Evolutionary conservation across 345 rosid genomes (phyloP), one percentile per base, ranked within the genome.

Genomic region (Geranium rotundifolium): DNA sequence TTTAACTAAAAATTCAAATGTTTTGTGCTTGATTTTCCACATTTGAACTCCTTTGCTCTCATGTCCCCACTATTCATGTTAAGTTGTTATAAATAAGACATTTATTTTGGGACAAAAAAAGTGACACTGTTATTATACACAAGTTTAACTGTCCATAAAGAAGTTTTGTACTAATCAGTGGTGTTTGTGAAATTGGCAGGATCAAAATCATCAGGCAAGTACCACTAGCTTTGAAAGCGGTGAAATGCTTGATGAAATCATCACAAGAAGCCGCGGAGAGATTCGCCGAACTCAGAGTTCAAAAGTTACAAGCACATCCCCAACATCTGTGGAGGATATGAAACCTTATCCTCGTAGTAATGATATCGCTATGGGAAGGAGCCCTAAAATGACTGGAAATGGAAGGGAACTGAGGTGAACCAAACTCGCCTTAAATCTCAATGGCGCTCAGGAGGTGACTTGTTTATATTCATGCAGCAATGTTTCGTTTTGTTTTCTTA

Each of bases 181-280:
- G 52, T 16, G 16, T 20, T 58, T 75, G 27, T 23, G 27, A 23
- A 23, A 23, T 23, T 23, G 27, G 19, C 78, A 81, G 91, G 85
- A 76, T 57, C 84, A 74, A 65, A 73, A 70, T 66, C 29, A 50
- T 12, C 81, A 63, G 31, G 65, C 74, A 64, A 82, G 84, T 57
- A 39, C 72, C 29, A 50, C 71, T 16, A 56, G 55, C 20, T 62
- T 78, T 18, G 85, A 81, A 23, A 56, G 70, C 5, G 77, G 77
- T 41, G 93, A 86, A 73, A 75, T 86, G 62, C 87, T 86, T 18
- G 93, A 86, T 65, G 87, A 72, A 62, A 70, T 84, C 17, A 73
- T 86, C 60, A 86, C 87, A 62, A 73, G 93, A 79, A 82, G 87
- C 75, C 83, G 93, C 12, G 89, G 89, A 27, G 93, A 86, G 80